Evolutionary conservation across 768 basidiomycete species (phyloP).

Genomic region (Termitomyces sp.): DNA sequence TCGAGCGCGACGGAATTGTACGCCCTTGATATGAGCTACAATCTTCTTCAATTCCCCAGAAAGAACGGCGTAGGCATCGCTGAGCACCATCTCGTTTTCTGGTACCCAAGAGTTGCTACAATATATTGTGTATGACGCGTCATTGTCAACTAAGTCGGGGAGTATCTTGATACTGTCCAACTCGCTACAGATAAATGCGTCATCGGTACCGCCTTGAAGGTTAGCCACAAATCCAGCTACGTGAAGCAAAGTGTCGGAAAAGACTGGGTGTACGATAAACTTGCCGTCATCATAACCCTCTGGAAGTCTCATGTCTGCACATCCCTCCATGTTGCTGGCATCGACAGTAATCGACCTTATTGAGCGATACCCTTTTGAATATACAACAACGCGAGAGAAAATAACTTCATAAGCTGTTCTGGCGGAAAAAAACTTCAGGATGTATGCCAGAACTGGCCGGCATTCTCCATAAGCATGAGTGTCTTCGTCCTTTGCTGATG

Average conservation of each 20-base stretch:
- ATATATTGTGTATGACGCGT: slow-evolving; percentile 46
- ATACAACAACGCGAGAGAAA: slow-evolving; percentile 67
- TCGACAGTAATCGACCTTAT: slow-evolving; percentile 53
- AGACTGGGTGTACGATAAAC: slow-evolving; percentile 50
- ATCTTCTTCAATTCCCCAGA: slow-evolving; percentile 33
- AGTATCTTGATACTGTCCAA: slow-evolving; percentile 48
- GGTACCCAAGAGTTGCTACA: slow-evolving; percentile 43
- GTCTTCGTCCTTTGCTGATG: slow-evolving; percentile 20
- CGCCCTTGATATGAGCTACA: slow-evolving; percentile 54
- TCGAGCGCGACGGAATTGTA: slow-evolving; percentile 56
- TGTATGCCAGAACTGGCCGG: slow-evolving; percentile 21
- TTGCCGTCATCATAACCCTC: slow-evolving; percentile 24
- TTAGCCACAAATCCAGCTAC: slow-evolving; percentile 71
- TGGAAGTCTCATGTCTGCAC: slow-evolving; percentile 46
- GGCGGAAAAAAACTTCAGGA: slow-evolving; percentile 44
- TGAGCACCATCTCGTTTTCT: slow-evolving; percentile 42
- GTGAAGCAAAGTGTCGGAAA: slow-evolving; percentile 67
- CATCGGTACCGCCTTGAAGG: slow-evolving; percentile 42
- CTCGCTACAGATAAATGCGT: slow-evolving; percentile 63
- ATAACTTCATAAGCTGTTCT: slow-evolving; percentile 62
- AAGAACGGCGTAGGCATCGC: slow-evolving; percentile 50
- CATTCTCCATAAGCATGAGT: slow-evolving; percentile 30
- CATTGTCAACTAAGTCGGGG: slow-evolving; percentile 36
- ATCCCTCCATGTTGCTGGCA: slow-evolving; percentile 45
- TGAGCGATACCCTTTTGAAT: slow-evolving; percentile 54